Base-by-base conservation (phyloP, 345 rosid genomes). In the Erysimum cheiranthoides region DNA sequence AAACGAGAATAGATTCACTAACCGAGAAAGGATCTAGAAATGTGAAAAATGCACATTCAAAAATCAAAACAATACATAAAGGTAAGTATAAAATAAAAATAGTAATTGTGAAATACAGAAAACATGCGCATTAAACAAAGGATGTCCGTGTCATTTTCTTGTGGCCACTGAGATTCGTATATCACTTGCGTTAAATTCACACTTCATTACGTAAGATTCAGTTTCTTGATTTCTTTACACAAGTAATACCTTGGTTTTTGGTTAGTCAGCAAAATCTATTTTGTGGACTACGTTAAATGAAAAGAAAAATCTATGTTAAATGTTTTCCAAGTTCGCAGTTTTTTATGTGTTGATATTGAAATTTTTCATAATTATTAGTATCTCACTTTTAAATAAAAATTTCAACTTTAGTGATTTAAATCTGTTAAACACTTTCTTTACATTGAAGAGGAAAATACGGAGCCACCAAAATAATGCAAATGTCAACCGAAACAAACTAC, bases 121-220 rank as follows among this genome's bases (percentile, higher is more conserved):
- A 73, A 78, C 81, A 78, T 73, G 78, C 81, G 78, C 81, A 73
- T 56, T 49, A 77, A 71, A 71, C 76, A 71, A 70, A 71, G 80
- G 76, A 71, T 77, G 71, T 34, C 71, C 30, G 66, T 70, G 47
- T 71, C 76, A 65, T 31, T 72, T 72, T 59, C 64, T 42, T 39
- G 49, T 69, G 58, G 43, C 12, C 8, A 61, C 58, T 21, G 7
- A 42, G 70, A 68, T 76, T 70, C 32, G 50, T 43, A 70, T 60
- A 78, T 66, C 59, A 62, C 27, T 49, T 78, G 77, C 73, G 36
- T 72, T 60, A 51, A 78, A 66, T n/a, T 51, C 70, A 73, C 77
- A 49, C 59, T 72, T 66, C 50, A 21, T 34, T 66, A 73, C 81
- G 77, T 78, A 73, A 73, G 50, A 73, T 73, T 73, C 73, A 60